A percentile compares a stretch with the other conserved stretches of the same genome.
Conservation (phyloP, 495 filamentous ascomycete species). For the Xylaria bambusicola region DNA sequence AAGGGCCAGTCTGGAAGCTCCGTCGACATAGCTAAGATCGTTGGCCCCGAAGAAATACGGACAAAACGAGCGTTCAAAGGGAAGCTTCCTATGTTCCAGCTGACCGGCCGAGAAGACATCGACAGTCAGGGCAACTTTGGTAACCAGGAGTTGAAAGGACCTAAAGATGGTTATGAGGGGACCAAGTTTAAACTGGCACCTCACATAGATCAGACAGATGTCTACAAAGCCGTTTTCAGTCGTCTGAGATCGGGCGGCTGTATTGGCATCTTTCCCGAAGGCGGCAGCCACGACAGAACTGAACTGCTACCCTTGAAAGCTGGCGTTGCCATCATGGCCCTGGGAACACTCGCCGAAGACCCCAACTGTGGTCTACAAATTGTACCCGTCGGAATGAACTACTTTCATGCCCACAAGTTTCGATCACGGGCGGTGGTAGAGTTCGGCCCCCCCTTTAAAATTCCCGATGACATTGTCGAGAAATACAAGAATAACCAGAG, state of each 20-base stretch:
- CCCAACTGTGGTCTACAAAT: conserved; percentile 94
- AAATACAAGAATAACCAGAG: conserved; percentile 80
- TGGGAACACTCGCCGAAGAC: conserved; percentile 85
- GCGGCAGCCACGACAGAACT: conserved; percentile 94
- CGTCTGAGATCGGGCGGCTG: conserved; percentile 80
- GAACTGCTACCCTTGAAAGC: conserved; percentile 94
- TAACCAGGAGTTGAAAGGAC: conserved; percentile 53
- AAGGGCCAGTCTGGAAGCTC: conserved; percentile 74
- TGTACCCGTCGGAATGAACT: conserved; percentile 99
- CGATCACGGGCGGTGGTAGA: conserved; percentile 94
- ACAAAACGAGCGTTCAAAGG: conserved; percentile 85
- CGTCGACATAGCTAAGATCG: conserved; percentile 76
- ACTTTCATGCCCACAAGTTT: conserved; percentile 99
- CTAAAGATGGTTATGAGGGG: conserved; percentile 67
- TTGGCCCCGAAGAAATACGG: conserved; percentile 76
- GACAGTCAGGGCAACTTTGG: conserved; percentile 55
- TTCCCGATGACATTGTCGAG: conserved; percentile 78
- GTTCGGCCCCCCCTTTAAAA: conserved; percentile 85
- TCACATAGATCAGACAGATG: conserved; percentile 89
- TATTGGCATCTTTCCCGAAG: conserved; percentile 96
- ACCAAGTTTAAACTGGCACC: conserved; percentile 84
- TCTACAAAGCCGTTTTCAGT: conserved; percentile 91
- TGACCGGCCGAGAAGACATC: conserved; percentile 76
- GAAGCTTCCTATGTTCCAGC: conserved; percentile 66
- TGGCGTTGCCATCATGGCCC: conserved; percentile 96